These are phyloP conservation scores for Pterula multifida DNA, from an alignment of 1,284 basidiomycete genomes.

Conservation along the genomic window DNA sequence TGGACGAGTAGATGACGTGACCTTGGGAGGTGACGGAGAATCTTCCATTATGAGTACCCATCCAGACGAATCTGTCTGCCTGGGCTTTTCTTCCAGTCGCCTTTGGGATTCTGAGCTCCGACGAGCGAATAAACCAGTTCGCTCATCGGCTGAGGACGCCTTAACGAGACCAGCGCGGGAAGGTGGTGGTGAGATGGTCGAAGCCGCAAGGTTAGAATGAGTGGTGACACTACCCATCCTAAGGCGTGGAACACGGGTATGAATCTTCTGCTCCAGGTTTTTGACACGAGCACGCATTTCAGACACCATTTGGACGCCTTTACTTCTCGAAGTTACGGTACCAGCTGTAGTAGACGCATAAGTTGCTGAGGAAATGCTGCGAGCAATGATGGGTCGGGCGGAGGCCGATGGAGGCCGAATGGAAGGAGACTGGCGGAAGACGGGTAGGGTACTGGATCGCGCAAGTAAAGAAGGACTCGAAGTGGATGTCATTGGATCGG, in stretches of 20 bases:
- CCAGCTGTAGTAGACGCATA: conserved; percentile 29
- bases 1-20: conserved; percentile 16
- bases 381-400: conserved; percentile 12
- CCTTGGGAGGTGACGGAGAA: conserved; percentile 47
- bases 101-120: conserved; percentile 28
- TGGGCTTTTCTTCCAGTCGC: conserved; percentile 29
- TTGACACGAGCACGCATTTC: conserved; percentile 75
- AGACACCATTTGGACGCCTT: conserved; percentile 79
- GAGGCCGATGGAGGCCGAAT: conserved; percentile 39
- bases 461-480: not conserved
- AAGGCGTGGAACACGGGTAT: conserved; percentile 68
- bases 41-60: conserved; percentile 81
- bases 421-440: conserved; percentile 35
- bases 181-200: conserved; percentile 22
- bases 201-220: conserved; percentile 27
- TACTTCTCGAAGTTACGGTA: conserved; percentile 51
- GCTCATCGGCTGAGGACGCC: not conserved
- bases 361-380: conserved; percentile 29
- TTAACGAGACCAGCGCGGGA: not conserved
- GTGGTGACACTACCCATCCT: conserved; percentile 63
- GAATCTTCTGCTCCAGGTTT: conserved; percentile 73
- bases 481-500: not conserved
- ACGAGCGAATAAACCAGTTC: conserved; percentile 12
- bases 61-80: conserved; percentile 49
- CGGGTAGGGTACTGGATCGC: not conserved